These are phyloP conservation scores for Aspergillus sp. DNA, from an alignment of 2,329 filamentous ascomycete genomes.

Conservation along the genomic window DNA sequence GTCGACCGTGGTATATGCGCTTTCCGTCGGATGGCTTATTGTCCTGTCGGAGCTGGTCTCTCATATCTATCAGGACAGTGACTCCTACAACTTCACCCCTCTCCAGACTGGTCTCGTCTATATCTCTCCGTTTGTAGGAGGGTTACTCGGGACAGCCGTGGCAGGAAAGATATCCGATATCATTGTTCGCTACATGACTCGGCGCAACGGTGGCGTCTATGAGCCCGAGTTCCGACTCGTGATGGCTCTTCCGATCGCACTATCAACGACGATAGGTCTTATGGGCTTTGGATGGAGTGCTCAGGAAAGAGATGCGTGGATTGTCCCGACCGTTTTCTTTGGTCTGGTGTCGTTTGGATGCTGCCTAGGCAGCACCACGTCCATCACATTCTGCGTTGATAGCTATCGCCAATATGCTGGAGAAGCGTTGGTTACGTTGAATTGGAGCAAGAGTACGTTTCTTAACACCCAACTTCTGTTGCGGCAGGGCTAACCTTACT, in stretches of 20 bases:
- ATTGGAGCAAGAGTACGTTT: slow-evolving; percentile 79
- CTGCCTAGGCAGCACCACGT: slow-evolving; percentile 83
- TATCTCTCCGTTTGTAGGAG: slow-evolving; percentile 85
- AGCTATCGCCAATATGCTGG: slow-evolving; percentile 92
- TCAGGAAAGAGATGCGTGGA: slow-evolving; percentile 74
- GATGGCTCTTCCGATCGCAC: slow-evolving; percentile 79
- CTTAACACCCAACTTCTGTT: neutral
- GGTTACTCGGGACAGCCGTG: slow-evolving; percentile 86
- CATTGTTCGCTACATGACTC: slow-evolving; percentile 79
- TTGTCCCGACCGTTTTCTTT: slow-evolving; percentile 92
- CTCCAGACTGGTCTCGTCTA: slow-evolving; percentile 86
- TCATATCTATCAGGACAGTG: slow-evolving; percentile 72
- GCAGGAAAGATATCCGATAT: slow-evolving; percentile 87
- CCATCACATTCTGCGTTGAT: slow-evolving; percentile 93
- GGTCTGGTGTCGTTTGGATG: slow-evolving; percentile 92
- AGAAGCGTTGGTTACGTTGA: slow-evolving; percentile 90
- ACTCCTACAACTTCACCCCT: slow-evolving; percentile 78
- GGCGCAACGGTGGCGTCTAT: slow-evolving; percentile 88
- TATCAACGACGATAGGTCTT: slow-evolving; percentile 80
- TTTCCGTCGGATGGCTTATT: slow-evolving; percentile 93
- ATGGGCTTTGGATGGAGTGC: slow-evolving; percentile 98
- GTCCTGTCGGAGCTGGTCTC: slow-evolving; percentile 88
- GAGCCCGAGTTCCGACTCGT: slow-evolving; percentile 91
- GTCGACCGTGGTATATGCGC: slow-evolving; percentile 82
- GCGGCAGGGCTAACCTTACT: slow-evolving; percentile 17